Evolutionary conservation across 352 stramenopile species (phyloP).

Genomic region (Globisporangium camurandrum): DNA sequence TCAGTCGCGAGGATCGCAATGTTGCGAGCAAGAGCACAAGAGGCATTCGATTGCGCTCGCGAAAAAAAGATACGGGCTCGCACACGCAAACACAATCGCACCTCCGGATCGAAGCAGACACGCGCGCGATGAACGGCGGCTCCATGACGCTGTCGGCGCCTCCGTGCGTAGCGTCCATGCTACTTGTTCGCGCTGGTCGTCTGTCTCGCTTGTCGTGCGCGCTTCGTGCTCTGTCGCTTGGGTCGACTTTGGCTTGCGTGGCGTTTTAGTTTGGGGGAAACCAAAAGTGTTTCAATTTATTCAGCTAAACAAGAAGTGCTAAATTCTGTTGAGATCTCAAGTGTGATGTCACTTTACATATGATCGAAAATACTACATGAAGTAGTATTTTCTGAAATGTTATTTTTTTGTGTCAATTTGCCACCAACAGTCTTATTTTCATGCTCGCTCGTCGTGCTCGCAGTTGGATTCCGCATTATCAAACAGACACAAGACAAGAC

Average conservation of each 20-base stretch:
- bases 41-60: background rate
- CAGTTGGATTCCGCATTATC: background rate
- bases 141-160: slow-evolving; percentile 65
- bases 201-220: background rate
- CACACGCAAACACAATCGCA: slow-evolving; percentile 14
- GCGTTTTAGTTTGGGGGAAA: background rate
- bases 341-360: no score
- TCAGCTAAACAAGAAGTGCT: no score
- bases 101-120: slow-evolving; percentile 75
- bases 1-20: background rate
- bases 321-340: no score
- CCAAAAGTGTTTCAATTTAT: no score
- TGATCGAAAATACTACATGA: no score
- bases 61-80: background rate
- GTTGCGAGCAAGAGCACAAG: background rate
- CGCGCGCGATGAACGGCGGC: slow-evolving; percentile 68
- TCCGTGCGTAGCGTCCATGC: slow-evolving; percentile 28
- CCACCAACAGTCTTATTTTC: background rate
- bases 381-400: no score
- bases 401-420: background rate
- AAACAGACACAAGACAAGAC: no score
- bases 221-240: no score
- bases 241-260: background rate
- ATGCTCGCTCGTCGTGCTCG: background rate
- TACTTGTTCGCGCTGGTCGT: background rate